Evolutionary conservation across 2,329 filamentous ascomycete species (phyloP), one percentile per base, ranked within the genome.

Genomic region (Knoxdaviesia capensis): DNA sequence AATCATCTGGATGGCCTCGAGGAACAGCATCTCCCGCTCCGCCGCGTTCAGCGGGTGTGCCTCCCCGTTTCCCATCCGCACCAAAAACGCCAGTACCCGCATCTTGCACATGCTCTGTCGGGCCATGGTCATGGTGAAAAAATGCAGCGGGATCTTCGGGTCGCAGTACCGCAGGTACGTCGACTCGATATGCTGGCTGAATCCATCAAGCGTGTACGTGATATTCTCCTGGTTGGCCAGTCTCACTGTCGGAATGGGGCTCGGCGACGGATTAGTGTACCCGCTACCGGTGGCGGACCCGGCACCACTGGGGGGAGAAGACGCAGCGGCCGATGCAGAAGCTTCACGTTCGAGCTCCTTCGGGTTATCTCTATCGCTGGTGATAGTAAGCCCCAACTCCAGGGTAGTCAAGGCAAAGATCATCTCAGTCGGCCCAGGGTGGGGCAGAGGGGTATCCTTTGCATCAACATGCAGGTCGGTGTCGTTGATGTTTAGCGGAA

Each of bases 401-500:
- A 72, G 61, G 10, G 71, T 62, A 1, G 69, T 66, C 7, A 77
- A 60, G 9, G 64, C 61, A 49, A 77, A 77, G 6, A 75, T 56
- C 65, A 75, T 73, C 49, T 77, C 73, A 0, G 71, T 77, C 4
- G 69, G 61, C 2, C 66, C 68, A 5, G 51, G 51, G 43, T 71
- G 67, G 2, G 64, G 55, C 3, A 56, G 54, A 0, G 69, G 71
- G 0, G 62, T 51, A 38, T 70, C 69, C 50, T 71, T 75, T 48
- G 71, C 68, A 41, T 75, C 62, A 4, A 67, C 50, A 48, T 73
- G 65, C 5, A 77, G 56, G 48, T 77, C 72, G 7, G 68, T 64
- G 49, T 77, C 73, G 52, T 75, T 75, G 49, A 76, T 65, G 48
- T 77, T 77, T 41, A 74, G 61, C 2, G 71, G 73, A 32, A 72